Percentiles rank a stretch among this genome's conserved stretches.
Evolutionary conservation across 768 basidiomycete genomes (phyloP).

Genomic region (Calocybe indica): DNA sequence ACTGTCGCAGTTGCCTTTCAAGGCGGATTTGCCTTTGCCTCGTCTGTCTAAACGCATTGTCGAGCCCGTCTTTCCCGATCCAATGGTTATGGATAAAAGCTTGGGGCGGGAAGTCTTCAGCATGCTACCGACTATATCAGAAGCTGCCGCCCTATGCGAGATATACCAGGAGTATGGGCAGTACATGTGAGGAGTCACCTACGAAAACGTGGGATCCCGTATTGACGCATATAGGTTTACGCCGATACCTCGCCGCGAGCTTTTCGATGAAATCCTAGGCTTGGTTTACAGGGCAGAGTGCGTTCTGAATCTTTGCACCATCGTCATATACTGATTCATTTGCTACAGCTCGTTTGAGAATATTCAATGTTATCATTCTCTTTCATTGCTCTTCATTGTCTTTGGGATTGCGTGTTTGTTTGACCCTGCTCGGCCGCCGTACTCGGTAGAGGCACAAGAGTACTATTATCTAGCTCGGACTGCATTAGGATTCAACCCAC

Average conservation of each 20-base stretch:
- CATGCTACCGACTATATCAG: conserved; percentile 48
- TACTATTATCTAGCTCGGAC: conserved; percentile 58
- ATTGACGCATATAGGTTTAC: conserved; percentile 34
- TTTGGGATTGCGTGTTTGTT: conserved; percentile 65
- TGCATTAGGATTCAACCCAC: conserved; percentile 40
- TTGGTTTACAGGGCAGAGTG: conserved; percentile 51
- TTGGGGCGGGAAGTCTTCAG: conserved; percentile 38
- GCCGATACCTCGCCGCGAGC: conserved; percentile 44
- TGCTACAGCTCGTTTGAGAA: conserved; percentile 29
- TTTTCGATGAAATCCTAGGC: conserved; percentile 51
- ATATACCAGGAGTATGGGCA: conserved; percentile 59
- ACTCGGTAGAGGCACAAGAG: conserved; percentile 49
- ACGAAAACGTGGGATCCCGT: no score
- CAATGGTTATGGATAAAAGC: conserved; percentile 23
- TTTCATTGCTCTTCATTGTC: conserved; percentile 59
- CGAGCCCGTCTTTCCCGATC: conserved; percentile 28
- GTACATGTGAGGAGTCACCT: conserved; percentile 38
- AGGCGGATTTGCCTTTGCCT: conserved; percentile 3
- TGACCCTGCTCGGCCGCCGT: conserved; percentile 42
- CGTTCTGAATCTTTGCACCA: background rate
- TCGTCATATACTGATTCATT: conserved; percentile 1
- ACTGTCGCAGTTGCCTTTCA: conserved; percentile 13
- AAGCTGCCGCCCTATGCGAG: conserved; percentile 57
- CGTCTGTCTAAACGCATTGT: conserved; percentile 33
- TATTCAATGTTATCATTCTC: conserved; percentile 39